Conservation (phyloP, 495 filamentous ascomycete genomes). For the Neurospora sp. region DNA sequence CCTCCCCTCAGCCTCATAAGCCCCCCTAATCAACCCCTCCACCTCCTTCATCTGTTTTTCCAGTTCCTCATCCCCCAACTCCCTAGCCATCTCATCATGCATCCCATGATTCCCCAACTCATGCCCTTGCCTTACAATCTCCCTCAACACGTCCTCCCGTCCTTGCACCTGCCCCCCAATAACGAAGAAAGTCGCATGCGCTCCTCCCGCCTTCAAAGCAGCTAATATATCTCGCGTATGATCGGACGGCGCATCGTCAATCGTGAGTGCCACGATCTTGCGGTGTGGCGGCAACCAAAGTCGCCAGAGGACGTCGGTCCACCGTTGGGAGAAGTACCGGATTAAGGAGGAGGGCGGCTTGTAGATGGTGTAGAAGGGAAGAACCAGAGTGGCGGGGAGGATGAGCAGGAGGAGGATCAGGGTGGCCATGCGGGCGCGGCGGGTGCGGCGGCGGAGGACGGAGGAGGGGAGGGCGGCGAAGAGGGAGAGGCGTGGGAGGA, state of each 20-base stretch:
- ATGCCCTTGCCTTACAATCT: slow-evolving; percentile 53
- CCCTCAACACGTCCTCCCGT: slow-evolving; percentile 44
- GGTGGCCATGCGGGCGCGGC: slow-evolving; percentile 44
- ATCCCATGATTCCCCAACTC: slow-evolving; percentile 82
- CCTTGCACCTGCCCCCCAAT: slow-evolving; percentile 62
- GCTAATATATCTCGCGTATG: slow-evolving; percentile 63
- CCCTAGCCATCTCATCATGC: slow-evolving; percentile 63
- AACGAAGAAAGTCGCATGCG: slow-evolving; percentile 67
- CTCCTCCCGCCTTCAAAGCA: slow-evolving; percentile 45
- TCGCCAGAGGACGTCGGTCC: slow-evolving; percentile 69
- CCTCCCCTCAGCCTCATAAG: slow-evolving; percentile 40
- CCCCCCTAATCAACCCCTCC: slow-evolving; percentile 38
- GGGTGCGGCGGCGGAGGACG: slow-evolving; percentile 43
- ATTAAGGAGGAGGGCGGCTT: slow-evolving; percentile 62
- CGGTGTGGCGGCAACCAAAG: slow-evolving; percentile 38
- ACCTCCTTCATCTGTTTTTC: slow-evolving; percentile 35
- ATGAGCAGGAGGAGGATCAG: slow-evolving; percentile 42
- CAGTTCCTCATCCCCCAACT: slow-evolving; percentile 30
- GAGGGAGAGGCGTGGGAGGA: slow-evolving; percentile 34
- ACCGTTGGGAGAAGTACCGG: slow-evolving; percentile 53
- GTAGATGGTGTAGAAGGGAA: slow-evolving; percentile 58
- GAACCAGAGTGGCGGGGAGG: slow-evolving; percentile 35
- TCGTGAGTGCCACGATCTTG: slow-evolving; percentile 66
- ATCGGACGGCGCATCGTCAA: slow-evolving; percentile 72
- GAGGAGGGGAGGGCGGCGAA: slow-evolving; percentile 29